Evolutionary conservation across 768 basidiomycete species (phyloP), one percentile per base, ranked within the genome.

Genomic region (Suillus americanus): DNA sequence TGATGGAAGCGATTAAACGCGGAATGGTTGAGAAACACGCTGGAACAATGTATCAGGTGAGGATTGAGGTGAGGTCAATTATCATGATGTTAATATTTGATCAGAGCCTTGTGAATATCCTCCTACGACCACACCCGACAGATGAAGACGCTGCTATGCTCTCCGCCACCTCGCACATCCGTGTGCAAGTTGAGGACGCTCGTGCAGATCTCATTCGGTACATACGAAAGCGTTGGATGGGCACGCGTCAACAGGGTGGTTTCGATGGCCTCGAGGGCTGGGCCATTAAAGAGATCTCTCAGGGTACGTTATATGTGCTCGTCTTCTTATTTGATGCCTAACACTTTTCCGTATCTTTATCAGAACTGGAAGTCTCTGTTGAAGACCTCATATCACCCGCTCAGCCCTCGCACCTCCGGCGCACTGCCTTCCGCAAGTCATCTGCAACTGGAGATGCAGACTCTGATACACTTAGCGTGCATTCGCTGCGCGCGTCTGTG

Each of bases 231-330:
- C 85, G 91, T 5, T 97, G 94, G 94, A 71, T 89, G 53, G 82
- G 80, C 14, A 85, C 95, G 35, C 83, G 89, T 14, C 86, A 89
- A 57, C 87, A 88, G 60, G 85, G 86, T n/a, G 93, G 92, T 0
- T 97, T 98, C 69, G 89, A 90, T 60, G 72, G 77, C 5, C 81
- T 99, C n/a, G 94, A 97, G 57, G 83, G 83, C 5, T 97, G 94
- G 94, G 88, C 91, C 0, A 74, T 96, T 62, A 90, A 94, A 73
- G 97, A 98, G 72, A 94, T 99, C 46, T 74, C 76, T 3, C 76
- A 74, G 67, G 76, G 76, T 76, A 41, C 16, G 68, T 28, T 50
- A n/a, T 30, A 38, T 37, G 54, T 60, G 16, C 57, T 23, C 30
- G 5, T 14, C 45, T 59, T 37, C 2, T 41, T 53, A 13, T 30